A percentile compares a stretch with the other conserved stretches of the same genome.
Evolutionary conservation across 2,329 filamentous ascomycete species (phyloP).

Genomic region (Tolypocladium nubicola): DNA sequence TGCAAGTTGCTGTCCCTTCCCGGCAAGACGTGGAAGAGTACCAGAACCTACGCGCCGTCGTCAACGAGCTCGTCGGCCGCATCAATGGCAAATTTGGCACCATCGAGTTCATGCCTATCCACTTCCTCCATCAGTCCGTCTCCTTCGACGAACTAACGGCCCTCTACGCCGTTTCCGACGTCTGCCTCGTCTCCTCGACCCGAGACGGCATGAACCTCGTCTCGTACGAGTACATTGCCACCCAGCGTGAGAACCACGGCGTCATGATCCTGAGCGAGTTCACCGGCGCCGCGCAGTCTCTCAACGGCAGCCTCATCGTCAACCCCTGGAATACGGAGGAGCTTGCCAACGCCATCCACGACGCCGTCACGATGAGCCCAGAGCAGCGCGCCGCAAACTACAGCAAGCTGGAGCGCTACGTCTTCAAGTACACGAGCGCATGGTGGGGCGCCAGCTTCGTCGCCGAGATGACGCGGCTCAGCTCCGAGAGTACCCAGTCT

Average conservation of each 20-base stretch:
- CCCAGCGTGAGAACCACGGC: slow-evolving; percentile 81
- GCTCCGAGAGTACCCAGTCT: slow-evolving; percentile 23
- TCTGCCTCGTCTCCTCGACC: slow-evolving; percentile 88
- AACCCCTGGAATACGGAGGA: slow-evolving; percentile 99
- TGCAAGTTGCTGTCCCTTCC: slow-evolving; percentile 91
- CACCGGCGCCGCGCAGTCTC: slow-evolving; percentile 84
- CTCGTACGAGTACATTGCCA: slow-evolving; percentile 95
- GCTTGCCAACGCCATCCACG: slow-evolving; percentile 83
- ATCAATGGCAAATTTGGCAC: slow-evolving; percentile 98
- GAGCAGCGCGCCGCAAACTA: slow-evolving; percentile 82
- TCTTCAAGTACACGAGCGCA: slow-evolving; percentile 93
- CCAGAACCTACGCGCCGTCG: slow-evolving; percentile 86
- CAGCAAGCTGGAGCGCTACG: slow-evolving; percentile 85
- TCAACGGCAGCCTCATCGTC: slow-evolving; percentile 88
- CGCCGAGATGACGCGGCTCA: slow-evolving; percentile 58
- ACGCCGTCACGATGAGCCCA: slow-evolving; percentile 91
- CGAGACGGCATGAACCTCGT: slow-evolving; percentile 98
- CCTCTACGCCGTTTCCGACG: slow-evolving; percentile 84
- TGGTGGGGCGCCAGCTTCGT: slow-evolving; percentile 97
- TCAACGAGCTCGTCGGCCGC: slow-evolving; percentile 91
- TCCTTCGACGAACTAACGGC: slow-evolving; percentile 90
- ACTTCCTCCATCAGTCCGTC: slow-evolving; percentile 95
- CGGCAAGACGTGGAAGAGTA: slow-evolving; percentile 96
- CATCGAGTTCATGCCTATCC: slow-evolving; percentile 97
- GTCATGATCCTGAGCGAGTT: slow-evolving; percentile 95